Base-by-base conservation (phyloP, 2,329 filamentous ascomycete species). In the Fusarium tupiense region DNA sequence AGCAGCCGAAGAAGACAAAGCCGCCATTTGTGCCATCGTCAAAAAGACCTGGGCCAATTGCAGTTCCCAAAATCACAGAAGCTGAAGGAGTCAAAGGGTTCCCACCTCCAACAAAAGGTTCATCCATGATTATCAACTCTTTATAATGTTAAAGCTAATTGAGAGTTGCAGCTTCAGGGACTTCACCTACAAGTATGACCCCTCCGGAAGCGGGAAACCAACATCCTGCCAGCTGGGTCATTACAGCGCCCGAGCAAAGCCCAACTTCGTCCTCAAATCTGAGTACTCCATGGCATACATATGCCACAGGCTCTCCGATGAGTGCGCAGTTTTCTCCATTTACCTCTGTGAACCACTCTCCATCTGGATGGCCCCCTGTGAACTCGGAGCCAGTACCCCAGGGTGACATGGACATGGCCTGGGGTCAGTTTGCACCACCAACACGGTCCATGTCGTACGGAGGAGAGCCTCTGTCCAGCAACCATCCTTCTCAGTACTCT, bases 291-390 rank as follows among this genome's bases (percentile, higher is more conserved):
- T 91, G 88, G 89, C 82, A 85, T 68, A 79, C 84, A 12, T 89
- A 87, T 74, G 78, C 86, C 16, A 83, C 86, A 47, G 87, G 88
- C 46, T 86, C 88, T 13, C 85, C 88, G 16, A 82, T 89, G 40
- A 86, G 85, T 8, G 83, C 87, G 1, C 85, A 85, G 6, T 88
- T 87, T 68, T 86, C 87, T 10, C 84, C 87, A 4, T 90, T 88
- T 74, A 81, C 84, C 11, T 82, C 84, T 29, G 83, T 85, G 47
- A 80, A 84, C 20, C 76, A 83, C 6, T 80, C 85, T 26, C 72
- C 72, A 2, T 78, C 83, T 33, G 78, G 83, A 6, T 88, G 87
- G 87, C 78, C 83, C 37, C 80, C 82, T 31, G 78, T 73, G 52
- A 70, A 63, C 57, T 78, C 84, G 12, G 84, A 86, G 43, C 64